Evolutionary conservation across 2,329 filamentous ascomycete genomes (phyloP).

Genomic region (Sclerotinia minor): DNA sequence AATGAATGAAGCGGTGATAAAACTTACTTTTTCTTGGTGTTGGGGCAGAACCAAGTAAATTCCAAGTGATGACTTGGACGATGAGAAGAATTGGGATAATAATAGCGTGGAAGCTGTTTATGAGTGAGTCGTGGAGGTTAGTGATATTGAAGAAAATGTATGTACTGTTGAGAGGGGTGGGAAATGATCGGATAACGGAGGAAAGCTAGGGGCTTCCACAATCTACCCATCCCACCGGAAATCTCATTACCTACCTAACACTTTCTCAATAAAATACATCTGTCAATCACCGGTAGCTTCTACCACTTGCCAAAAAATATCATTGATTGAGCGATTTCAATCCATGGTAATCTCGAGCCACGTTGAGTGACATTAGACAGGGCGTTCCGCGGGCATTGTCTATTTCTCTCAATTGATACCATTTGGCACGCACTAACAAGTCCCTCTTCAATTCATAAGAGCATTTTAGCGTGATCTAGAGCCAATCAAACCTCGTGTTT

Average conservation of each 20-base stretch:
- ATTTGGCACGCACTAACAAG: not conserved
- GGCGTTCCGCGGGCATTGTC: not conserved
- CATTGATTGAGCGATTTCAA: not conserved
- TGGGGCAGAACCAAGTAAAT: not conserved
- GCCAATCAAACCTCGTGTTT: slow-evolving; percentile 15
- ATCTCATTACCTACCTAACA: not conserved
- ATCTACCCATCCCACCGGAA: not conserved
- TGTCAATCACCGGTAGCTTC: slow-evolving; percentile 3
- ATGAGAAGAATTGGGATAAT: not conserved
- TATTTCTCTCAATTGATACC: too few species aligned
- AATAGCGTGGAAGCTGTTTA: not conserved
- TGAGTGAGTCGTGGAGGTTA: not conserved
- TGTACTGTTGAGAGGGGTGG: slow-evolving; percentile 6
- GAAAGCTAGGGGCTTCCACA: slow-evolving; percentile 3
- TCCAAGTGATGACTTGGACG: not conserved
- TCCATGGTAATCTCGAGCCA: not conserved
- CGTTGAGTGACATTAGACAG: not conserved
- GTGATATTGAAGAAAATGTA: not conserved
- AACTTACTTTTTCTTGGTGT: slow-evolving; percentile 1
- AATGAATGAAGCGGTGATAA: slow-evolving; percentile 4
- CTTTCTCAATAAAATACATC: slow-evolving; percentile 6
- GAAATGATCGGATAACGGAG: not conserved
- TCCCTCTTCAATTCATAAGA: not conserved
- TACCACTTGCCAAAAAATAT: slow-evolving; percentile 7
- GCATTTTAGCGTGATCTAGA: not conserved